Base-by-base conservation (phyloP, 2,329 filamentous ascomycete genomes). In the Fusarium sp. region DNA sequence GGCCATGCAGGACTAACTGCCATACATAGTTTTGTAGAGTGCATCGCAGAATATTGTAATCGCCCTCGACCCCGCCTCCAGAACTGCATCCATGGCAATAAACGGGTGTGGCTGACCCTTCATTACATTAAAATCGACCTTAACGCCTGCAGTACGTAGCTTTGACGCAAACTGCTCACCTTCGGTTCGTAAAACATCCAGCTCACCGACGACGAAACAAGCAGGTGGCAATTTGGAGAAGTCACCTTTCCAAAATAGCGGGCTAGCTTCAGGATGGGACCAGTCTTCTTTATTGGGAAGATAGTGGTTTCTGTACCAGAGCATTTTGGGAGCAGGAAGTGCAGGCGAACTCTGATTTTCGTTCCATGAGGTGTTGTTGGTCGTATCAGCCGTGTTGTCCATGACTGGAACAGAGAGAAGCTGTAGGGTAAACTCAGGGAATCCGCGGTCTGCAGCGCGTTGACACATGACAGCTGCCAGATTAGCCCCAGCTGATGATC, bases 391-490 rank as follows among this genome's bases (percentile, higher is more conserved):
- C 1, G 61, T 65, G 23, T 65, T 65, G 10, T 65, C 54, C 61
- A 54, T 65, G 0, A 65, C 62, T 0, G 62, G 61, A 0, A 65
- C 61, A 3, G 62, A 65, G 2, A 65, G 61, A 4, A 65, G 62
- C 18, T 65, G 62, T 0, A 65, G 37, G 4, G 62, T 65, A 25
- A 65, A 60, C 0, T 41, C 31, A 0, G 54, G 37, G 0, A 19
- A 41, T 25, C 23, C 37, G 11, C 25, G 43, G n/a, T 65, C 54
- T 8, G 61, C 61, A 2, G 62, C 62, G 7, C 62, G 48, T 37
- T 65, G 62, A 1, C 62, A 65, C 54, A 65, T 65, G 10, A 65
- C 39, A 4, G 61, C 61, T 7, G 61, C 62, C 9, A 65, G 11
- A 12, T 65, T 65, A 0, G 62, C 61, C 0, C 62, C 62, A 10